phyloP scores from a whole-genome alignment of 345 rosid species.

The Eucalyptus guilfoylei region DNA sequence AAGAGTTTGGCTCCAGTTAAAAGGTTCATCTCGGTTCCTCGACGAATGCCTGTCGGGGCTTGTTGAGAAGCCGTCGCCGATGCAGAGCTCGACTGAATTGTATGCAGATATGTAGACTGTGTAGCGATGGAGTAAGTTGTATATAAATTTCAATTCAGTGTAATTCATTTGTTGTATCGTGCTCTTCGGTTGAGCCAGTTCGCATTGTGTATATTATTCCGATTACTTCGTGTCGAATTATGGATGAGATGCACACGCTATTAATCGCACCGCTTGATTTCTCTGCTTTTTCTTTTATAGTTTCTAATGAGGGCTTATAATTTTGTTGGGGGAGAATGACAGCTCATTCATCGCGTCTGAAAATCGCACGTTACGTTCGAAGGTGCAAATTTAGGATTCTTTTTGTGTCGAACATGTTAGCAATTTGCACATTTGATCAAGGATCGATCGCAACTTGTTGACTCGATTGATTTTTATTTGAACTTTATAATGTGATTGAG shows the following conservation, averaged over 20 bases:
- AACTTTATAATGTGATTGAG: not conserved
- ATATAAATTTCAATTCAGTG: not conserved
- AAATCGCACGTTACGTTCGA: not conserved
- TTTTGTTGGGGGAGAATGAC: not conserved
- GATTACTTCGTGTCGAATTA: not conserved
- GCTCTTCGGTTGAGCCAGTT: not conserved
- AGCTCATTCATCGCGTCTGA: not conserved
- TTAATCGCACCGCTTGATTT: not conserved
- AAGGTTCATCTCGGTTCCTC: not conserved
- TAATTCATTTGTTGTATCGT: not conserved
- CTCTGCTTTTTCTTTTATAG: not conserved
- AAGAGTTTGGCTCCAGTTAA: conserved; percentile 63
- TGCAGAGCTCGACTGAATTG: not conserved
- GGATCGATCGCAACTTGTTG: not conserved
- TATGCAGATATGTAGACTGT: not conserved
- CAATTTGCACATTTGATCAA: not conserved
- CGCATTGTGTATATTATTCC: not conserved
- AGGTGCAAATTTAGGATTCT: not conserved
- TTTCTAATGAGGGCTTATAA: not conserved
- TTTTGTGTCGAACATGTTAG: not conserved
- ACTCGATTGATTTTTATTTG: not conserved
- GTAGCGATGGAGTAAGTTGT: not conserved
- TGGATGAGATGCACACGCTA: not conserved
- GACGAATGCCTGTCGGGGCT: not conserved
- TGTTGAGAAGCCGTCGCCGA: not conserved